phyloP scores from a whole-genome alignment of 1,139 yeast genomes.

The Yamadazyma taylorii region DNA sequence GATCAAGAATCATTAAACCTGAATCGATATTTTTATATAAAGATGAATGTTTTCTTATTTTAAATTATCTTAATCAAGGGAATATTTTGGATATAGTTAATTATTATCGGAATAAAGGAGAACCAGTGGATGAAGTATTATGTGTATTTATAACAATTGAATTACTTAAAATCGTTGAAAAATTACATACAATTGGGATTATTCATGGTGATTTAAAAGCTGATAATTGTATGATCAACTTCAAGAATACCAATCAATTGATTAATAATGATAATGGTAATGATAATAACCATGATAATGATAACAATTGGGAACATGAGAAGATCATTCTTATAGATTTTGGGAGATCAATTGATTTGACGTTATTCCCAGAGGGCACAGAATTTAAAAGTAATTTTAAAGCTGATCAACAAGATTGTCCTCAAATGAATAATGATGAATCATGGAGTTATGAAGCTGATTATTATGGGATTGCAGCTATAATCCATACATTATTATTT shows the following conservation, averaged over 20 bases:
- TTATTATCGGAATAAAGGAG: conserved; percentile 30
- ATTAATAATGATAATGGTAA: too few species aligned
- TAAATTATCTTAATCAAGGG: conserved; percentile 74
- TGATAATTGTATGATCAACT: conserved; percentile 80
- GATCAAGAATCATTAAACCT: conserved; percentile 36
- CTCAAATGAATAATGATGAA: conserved; percentile 60
- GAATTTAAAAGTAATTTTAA: conserved; percentile 64
- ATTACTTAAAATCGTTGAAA: conserved; percentile 58
- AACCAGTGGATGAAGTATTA: conserved; percentile 57
- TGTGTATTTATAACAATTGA: conserved; percentile 66
- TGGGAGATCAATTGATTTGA: conserved; percentile 77
- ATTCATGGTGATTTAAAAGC: conserved; percentile 87
- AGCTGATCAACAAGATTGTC: conserved; percentile 73
- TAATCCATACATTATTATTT: conserved; percentile 70
- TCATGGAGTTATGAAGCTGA: conserved; percentile 86
- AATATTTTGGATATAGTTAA: conserved; percentile 76
- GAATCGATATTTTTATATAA: conserved; percentile 55
- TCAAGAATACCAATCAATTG: conserved; percentile 29
- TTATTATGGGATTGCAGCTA: conserved; percentile 79
- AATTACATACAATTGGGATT: conserved; percentile 62
- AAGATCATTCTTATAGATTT: conserved; percentile 77
- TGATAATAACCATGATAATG: conserved; percentile 32
- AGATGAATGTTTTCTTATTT: conserved; percentile 74
- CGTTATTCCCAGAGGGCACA: conserved; percentile 50
- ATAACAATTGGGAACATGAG: conserved; percentile 49